phyloP scores from a whole-genome alignment of 2,329 filamentous ascomycete species.

The Magnaporthiopsis poae region DNA sequence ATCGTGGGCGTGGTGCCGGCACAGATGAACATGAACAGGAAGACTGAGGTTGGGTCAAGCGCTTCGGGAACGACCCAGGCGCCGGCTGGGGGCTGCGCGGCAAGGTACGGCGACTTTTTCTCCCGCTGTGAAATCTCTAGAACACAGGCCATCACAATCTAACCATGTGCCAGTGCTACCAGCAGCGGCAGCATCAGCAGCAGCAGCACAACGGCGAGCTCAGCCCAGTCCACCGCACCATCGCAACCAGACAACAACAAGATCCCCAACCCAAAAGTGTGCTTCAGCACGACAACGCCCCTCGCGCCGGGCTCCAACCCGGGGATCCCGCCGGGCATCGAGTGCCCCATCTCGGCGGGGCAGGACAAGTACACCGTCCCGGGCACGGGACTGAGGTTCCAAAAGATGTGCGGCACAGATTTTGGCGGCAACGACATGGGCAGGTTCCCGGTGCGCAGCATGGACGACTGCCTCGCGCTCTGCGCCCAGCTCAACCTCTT shows the following conservation, averaged over 20 bases:
- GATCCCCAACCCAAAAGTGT: constrained; percentile 5
- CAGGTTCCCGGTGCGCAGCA: constrained; percentile 13
- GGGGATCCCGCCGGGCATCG: neutral
- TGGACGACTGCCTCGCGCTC: constrained; percentile 16
- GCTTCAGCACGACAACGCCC: constrained; percentile 9
- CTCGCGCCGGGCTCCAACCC: neutral
- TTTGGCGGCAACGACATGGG: constrained; percentile 14
- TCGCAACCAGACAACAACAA: neutral
- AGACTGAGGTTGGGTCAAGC: neutral
- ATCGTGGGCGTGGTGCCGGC: neutral
- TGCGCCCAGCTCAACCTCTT: constrained; percentile 15
- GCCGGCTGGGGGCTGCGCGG: neutral
- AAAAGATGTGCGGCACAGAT: constrained; percentile 14
- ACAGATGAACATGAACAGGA: neutral
- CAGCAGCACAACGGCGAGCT: no score
- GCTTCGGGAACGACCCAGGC: neutral
- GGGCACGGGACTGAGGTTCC: constrained; percentile 14
- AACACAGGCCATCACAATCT: neutral
- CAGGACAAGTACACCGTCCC: constrained; percentile 13
- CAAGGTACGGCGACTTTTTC: no score
- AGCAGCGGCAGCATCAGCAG: neutral
- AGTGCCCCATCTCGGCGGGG: constrained; percentile 8
- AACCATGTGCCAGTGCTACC: neutral
- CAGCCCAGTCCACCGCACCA: no score
- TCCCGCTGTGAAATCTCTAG: neutral